Percentiles rank a stretch among this genome's conserved stretches.
phyloP scores from a whole-genome alignment of 2,329 filamentous ascomycete genomes.

The Penicillium sp. region DNA sequence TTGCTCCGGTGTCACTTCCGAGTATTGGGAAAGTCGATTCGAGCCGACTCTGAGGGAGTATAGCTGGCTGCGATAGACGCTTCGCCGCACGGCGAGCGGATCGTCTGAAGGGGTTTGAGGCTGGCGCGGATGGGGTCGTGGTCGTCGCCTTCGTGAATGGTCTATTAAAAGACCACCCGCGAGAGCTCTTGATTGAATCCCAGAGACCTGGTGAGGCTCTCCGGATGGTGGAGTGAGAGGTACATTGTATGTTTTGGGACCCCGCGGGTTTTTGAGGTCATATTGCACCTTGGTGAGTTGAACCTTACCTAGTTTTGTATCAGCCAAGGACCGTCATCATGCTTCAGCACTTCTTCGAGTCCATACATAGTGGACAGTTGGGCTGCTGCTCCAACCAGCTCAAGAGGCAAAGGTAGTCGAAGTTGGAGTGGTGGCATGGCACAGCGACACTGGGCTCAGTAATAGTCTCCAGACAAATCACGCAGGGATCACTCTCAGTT shows the following conservation, averaged over 20 bases:
- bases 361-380: slow-evolving; percentile 73
- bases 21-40: slow-evolving; percentile 71
- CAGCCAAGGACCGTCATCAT: background rate
- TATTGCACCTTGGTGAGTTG: slow-evolving; percentile 60
- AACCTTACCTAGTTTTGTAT: slow-evolving; percentile 45
- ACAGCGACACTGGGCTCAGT: slow-evolving; percentile 65
- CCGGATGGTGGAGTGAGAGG: slow-evolving; percentile 26
- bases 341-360: background rate
- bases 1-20: slow-evolving; percentile 63
- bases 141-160: slow-evolving; percentile 13
- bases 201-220: slow-evolving; percentile 11
- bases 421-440: slow-evolving; percentile 74
- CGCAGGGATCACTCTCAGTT: slow-evolving; percentile 56
- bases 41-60: slow-evolving; percentile 79
- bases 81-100: slow-evolving; percentile 58
- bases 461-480: slow-evolving; percentile 78
- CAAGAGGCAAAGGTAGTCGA: slow-evolving; percentile 78
- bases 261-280: slow-evolving; percentile 52
- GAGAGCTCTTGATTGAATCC: slow-evolving; percentile 7
- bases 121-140: slow-evolving; percentile 22
- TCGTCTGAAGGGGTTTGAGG: slow-evolving; percentile 35
- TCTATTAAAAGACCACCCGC: slow-evolving; percentile 3
- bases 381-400: slow-evolving; percentile 73
- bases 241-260: slow-evolving; percentile 57
- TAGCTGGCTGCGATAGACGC: slow-evolving; percentile 67